Evolutionary conservation across 139 green algal genomes (phyloP), one percentile per base, ranked within the genome.

Genomic region (Chlorella sp.): DNA sequence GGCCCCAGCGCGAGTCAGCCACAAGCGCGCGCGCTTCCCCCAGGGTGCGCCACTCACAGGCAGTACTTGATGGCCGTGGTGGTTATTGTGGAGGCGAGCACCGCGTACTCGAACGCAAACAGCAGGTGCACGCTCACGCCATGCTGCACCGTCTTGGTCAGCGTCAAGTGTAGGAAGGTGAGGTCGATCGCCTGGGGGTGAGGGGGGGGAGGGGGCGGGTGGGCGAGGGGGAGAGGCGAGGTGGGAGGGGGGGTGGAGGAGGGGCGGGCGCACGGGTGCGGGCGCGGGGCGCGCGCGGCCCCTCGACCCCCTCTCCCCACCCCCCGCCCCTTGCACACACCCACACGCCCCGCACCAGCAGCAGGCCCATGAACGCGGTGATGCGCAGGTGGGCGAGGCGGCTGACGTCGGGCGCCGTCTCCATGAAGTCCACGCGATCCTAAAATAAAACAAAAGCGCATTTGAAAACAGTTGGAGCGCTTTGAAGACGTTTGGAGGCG

Each of bases 41-140:
- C 63, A 66, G 31, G 8, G 12, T 27, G 5, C 27, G 4, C 0
- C 71, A 59, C 71, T 77, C 71, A 77, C 59, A 79, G 79, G 58
- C 68, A 63, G 80, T 98, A 98, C 84, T 99, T 98, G 73, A 93
- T 46, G 58, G 87, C 81, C 53, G 90, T 91, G 53, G 87, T 81
- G 33, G 92, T 74, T 15, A 90, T 76, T 12, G 90, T 82, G 0
- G 88, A 94, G 7, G 88, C 81, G 41, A 97, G 61, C 51, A 80
- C 74, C 25, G 72, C 85, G 80, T 97, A 98, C 85, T 99, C 96
- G 77, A 99, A 99, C 0, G 93, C 94, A 72, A 99, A 99, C 40
- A 99, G 90, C 41, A 99, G 84, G 77, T 97, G 85, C n/a, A 99
- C 91, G 23, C 79, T 91, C 50, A 96, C 91, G 7, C 87, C 90